Evolutionary conservation across 805 yeast species (phyloP).

Genomic region (Debaryomyces hansenii): DNA sequence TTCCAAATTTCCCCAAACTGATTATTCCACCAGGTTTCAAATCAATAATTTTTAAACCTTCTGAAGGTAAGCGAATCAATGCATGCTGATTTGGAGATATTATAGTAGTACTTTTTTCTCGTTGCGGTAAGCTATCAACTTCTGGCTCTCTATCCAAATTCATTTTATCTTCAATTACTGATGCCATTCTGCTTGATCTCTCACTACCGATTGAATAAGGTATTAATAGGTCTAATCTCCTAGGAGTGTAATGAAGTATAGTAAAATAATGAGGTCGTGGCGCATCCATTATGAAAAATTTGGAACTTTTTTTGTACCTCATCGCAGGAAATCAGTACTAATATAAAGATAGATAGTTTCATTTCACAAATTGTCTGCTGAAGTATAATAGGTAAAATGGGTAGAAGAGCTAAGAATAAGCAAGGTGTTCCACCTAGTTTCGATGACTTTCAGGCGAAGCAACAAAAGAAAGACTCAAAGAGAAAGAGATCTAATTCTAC

Average conservation of each 20-base stretch:
- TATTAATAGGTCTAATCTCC: too few relatives aligned
- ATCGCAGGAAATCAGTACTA: conserved; percentile 4
- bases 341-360: too few relatives aligned
- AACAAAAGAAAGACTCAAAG: conserved; percentile 40
- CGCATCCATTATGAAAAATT: conserved; percentile 7
- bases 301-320: conserved; percentile 7
- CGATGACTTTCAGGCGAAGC: conserved; percentile 68
- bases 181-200: too few relatives aligned
- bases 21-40: conserved; percentile 60
- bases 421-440: conserved; percentile 89
- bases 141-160: too few relatives aligned
- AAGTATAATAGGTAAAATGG: conserved; percentile 49
- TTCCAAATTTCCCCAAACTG: conserved; percentile 88
- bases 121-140: not conserved
- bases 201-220: too few relatives aligned
- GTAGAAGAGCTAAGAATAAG: conserved; percentile 89
- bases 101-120: conserved; percentile 20
- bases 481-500: conserved; percentile 24
- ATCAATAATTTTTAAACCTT: conserved; percentile 70
- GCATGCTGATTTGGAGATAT: conserved; percentile 55
- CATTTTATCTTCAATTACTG: too few relatives aligned
- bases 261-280: conserved; percentile 7
- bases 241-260: too few relatives aligned
- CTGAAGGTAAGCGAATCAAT: conserved; percentile 78
- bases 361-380: too few relatives aligned